A percentile compares a stretch with the other conserved stretches of the same genome.
These are phyloP conservation scores for Nothophoma quercina DNA, from an alignment of 2,329 filamentous ascomycete genomes.

Conservation along the genomic window DNA sequence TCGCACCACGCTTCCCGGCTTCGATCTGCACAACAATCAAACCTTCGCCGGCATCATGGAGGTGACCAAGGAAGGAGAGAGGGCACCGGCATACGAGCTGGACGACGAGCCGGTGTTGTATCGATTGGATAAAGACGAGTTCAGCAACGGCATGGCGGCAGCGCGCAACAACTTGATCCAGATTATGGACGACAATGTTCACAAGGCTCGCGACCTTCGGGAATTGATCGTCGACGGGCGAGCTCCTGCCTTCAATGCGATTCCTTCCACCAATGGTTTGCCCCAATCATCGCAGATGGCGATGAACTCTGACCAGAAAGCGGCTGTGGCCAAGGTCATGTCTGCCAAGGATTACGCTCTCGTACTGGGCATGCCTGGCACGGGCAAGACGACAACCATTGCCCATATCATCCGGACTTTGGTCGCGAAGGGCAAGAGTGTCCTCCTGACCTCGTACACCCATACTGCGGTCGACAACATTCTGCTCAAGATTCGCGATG, in stretches of 20 bases:
- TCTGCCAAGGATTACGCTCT: slow-evolving; percentile 93
- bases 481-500: slow-evolving; percentile 83
- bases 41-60: slow-evolving; percentile 93
- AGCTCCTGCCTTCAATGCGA: slow-evolving; percentile 74
- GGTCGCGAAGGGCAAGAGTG: slow-evolving; percentile 87
- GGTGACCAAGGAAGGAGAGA: slow-evolving; percentile 64
- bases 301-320: slow-evolving; percentile 86
- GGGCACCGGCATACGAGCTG: slow-evolving; percentile 42
- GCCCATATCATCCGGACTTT: slow-evolving; percentile 94
- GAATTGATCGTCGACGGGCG: slow-evolving; percentile 80
- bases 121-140: slow-evolving; percentile 95
- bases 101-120: slow-evolving; percentile 70
- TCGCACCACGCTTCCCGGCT: slow-evolving; percentile 75
- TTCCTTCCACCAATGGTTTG: slow-evolving; percentile 67
- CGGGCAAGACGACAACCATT: slow-evolving; percentile 97
- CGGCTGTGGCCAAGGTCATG: slow-evolving; percentile 94
- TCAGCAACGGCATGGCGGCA: slow-evolving; percentile 95
- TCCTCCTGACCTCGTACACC: slow-evolving; percentile 93
- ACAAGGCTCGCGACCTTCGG: slow-evolving; percentile 75
- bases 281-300: slow-evolving; percentile 63
- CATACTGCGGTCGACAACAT: slow-evolving; percentile 99
- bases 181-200: slow-evolving; percentile 82
- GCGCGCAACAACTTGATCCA: slow-evolving; percentile 93
- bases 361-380: slow-evolving; percentile 98
- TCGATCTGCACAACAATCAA: slow-evolving; percentile 80